These are phyloP conservation scores for Fraxinus sp. DNA, from an alignment of 305 asterid species.

Conservation along the genomic window DNA sequence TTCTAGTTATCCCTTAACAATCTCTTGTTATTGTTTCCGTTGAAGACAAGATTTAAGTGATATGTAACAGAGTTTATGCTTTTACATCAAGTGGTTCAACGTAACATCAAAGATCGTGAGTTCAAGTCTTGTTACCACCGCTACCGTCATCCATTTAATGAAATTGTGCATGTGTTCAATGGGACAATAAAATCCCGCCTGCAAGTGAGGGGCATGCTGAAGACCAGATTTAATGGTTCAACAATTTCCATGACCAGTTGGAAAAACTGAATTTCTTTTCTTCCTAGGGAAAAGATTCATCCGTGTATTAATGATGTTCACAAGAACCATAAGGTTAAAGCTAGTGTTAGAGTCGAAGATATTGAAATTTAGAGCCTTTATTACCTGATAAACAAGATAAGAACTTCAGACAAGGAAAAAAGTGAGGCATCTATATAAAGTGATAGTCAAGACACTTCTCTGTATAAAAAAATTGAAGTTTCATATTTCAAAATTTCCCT, in stretches of 20 bases:
- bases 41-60: background rate
- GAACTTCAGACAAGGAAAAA: background rate
- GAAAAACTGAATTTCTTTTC: background rate
- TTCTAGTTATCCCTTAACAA: background rate
- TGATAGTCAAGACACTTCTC: background rate
- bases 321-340: background rate
- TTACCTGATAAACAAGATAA: background rate
- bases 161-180: background rate
- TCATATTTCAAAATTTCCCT: background rate
- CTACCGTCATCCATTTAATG: background rate
- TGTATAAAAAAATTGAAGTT: background rate
- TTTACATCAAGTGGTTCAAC: background rate
- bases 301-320: background rate
- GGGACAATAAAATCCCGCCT: background rate
- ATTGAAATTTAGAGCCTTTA: background rate
- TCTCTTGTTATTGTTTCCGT: background rate
- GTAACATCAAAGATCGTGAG: background rate
- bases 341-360: background rate
- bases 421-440: background rate
- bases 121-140: background rate
- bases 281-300: background rate
- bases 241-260: background rate
- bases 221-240: background rate
- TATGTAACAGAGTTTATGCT: background rate
- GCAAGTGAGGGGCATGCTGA: background rate